Evolutionary conservation across 176 grass and related monocot genomes (phyloP).

Genomic region (Oryza meridionalis): DNA sequence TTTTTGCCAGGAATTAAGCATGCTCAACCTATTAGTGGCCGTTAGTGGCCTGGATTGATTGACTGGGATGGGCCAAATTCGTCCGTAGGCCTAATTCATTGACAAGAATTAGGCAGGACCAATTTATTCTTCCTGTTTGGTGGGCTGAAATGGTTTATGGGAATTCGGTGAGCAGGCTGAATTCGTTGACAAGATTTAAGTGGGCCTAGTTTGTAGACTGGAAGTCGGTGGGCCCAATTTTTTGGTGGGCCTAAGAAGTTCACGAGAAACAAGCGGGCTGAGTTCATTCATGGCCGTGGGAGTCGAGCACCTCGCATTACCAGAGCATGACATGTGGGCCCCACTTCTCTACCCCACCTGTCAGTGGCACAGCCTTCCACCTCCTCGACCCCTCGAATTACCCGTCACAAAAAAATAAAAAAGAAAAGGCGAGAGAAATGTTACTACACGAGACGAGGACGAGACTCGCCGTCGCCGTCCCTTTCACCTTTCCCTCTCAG

Average conservation of each 20-base stretch:
- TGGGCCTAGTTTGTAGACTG: not conserved
- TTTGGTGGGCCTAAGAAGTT: too few relatives aligned
- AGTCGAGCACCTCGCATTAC: too few relatives aligned
- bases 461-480: not conserved
- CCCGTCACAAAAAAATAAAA: not conserved
- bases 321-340: not conserved
- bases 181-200: not conserved
- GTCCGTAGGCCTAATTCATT: too few relatives aligned
- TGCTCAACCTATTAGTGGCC: too few relatives aligned
- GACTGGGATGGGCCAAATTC: too few relatives aligned
- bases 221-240: not conserved
- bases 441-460: not conserved
- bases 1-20: too few relatives aligned
- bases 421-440: not conserved
- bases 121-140: too few relatives aligned
- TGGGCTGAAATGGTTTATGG: too few relatives aligned
- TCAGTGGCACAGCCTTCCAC: not conserved
- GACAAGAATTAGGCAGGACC: too few relatives aligned
- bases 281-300: too few relatives aligned
- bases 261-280: too few relatives aligned
- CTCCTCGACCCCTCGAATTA: not conserved
- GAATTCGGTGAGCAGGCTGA: not conserved
- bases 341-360: not conserved
- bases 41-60: too few relatives aligned
- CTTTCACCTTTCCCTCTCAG: slow-evolving; percentile 27